Conservation (phyloP, 208 protist species). For the Zelonia costaricensis region DNA sequence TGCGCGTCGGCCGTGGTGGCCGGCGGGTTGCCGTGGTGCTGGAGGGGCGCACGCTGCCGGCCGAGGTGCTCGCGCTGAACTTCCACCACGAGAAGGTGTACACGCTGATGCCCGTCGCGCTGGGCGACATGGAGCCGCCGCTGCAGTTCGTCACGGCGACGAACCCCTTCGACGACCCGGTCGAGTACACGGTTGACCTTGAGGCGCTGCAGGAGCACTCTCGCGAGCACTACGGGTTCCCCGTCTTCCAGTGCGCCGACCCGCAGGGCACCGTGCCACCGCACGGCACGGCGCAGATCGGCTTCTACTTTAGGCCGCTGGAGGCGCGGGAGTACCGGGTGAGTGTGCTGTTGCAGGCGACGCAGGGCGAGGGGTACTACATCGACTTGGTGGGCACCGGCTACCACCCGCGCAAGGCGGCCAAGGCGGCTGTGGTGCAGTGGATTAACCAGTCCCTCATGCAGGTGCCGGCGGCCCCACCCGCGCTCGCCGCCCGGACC, state of each 20-base stretch:
- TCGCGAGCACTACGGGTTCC: constrained; percentile 78
- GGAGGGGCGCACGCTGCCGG: constrained; percentile 76
- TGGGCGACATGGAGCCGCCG: constrained; percentile 88
- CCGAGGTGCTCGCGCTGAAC: constrained; percentile 52
- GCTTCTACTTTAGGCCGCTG: constrained; percentile 90
- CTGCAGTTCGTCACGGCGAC: constrained; percentile 75
- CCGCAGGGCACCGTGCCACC: constrained; percentile 70
- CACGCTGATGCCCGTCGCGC: constrained; percentile 78
- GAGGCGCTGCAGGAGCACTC: constrained; percentile 46
- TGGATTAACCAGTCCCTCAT: constrained; percentile 59
- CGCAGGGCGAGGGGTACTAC: constrained; percentile 66
- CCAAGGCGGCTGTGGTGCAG: constrained; percentile 18
- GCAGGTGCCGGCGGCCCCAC: constrained; percentile 38
- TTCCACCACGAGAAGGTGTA: constrained; percentile 58
- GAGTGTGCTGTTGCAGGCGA: constrained; percentile 53
- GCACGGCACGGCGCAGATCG: constrained; percentile 46
- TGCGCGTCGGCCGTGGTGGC: constrained; percentile 58
- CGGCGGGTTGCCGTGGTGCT: constrained; percentile 84
- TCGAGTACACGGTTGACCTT: constrained; percentile 73
- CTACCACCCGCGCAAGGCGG: constrained; percentile 70
- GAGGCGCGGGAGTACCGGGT: constrained; percentile 79
- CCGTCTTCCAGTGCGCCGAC: constrained; percentile 88
- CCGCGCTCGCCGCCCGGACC: constrained; percentile 22
- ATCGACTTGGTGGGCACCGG: constrained; percentile 74
- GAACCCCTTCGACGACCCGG: constrained; percentile 59